Conservation (phyloP, 2,329 filamentous ascomycete genomes). For the Tolypocladium amazonense region DNA sequence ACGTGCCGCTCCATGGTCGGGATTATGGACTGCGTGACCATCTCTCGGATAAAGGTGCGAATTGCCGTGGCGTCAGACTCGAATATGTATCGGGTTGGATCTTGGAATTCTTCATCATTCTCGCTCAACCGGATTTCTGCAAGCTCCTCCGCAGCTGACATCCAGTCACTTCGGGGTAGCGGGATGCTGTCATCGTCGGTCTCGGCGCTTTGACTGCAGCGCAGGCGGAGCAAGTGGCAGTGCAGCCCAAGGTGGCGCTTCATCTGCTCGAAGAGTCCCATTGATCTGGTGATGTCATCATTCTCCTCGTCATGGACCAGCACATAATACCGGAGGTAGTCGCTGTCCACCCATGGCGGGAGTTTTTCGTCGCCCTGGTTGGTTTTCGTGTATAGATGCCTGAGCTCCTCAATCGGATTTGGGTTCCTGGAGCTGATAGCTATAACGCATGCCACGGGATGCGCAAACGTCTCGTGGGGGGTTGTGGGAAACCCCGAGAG, state of each 20-base stretch:
- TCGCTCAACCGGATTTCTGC: slow-evolving; percentile 60
- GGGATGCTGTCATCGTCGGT: slow-evolving; percentile 86
- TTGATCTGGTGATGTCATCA: slow-evolving; percentile 85
- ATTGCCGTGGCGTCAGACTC: slow-evolving; percentile 87
- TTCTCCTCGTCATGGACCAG: slow-evolving; percentile 93
- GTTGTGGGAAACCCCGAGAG: slow-evolving; percentile 69
- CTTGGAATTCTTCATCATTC: slow-evolving; percentile 56
- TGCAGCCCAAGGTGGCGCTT: slow-evolving; percentile 96
- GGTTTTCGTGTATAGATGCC: slow-evolving; percentile 76
- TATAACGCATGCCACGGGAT: slow-evolving; percentile 90
- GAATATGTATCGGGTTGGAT: slow-evolving; percentile 70
- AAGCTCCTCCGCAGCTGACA: slow-evolving; percentile 77
- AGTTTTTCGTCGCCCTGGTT: slow-evolving; percentile 63
- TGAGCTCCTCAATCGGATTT: slow-evolving; percentile 75
- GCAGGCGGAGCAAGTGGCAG: slow-evolving; percentile 79
- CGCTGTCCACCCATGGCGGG: slow-evolving; percentile 79
- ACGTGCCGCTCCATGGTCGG: slow-evolving; percentile 93
- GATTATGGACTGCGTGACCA: slow-evolving; percentile 89
- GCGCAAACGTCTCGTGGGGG: slow-evolving; percentile 85
- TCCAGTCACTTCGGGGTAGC: slow-evolving; percentile 77
- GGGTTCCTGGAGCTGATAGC: slow-evolving; percentile 85
- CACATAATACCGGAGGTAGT: slow-evolving; percentile 93
- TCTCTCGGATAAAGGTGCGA: slow-evolving; percentile 80
- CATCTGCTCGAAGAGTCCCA: slow-evolving; percentile 93
- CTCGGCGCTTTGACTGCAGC: slow-evolving; percentile 74